Conservation (phyloP, 108 stramenopile species). For the Skeletonema grethae region DNA sequence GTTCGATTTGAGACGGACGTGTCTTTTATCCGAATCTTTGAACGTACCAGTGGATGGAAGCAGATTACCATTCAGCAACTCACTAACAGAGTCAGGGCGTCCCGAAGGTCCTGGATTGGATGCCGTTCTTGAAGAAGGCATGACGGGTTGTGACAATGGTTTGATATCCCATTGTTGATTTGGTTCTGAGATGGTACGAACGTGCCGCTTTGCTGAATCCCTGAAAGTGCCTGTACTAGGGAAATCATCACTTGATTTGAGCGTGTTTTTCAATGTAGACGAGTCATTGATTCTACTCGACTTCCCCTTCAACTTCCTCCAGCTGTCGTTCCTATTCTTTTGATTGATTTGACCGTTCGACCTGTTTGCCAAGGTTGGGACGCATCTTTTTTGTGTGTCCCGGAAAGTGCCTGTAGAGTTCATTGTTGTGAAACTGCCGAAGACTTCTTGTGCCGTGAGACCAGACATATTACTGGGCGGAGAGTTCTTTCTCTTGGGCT, state of each 20-base stretch:
- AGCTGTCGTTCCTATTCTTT: not conserved
- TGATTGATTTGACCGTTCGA: not conserved
- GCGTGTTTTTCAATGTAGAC: not conserved
- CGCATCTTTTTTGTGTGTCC: not conserved
- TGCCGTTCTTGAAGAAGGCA: not conserved
- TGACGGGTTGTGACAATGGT: not conserved
- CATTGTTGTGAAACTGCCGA: not conserved
- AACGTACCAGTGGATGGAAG: not conserved
- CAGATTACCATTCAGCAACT: no score
- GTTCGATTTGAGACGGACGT: not conserved
- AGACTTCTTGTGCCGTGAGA: not conserved
- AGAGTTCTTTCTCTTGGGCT: not conserved
- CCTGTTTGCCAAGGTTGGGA: not conserved
- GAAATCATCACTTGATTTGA: not conserved
- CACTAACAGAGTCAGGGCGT: no score
- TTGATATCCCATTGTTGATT: not conserved
- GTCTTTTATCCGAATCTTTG: not conserved
- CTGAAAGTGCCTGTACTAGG: conserved; percentile 1
- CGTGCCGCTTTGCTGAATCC: not conserved
- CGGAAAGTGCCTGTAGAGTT: not conserved
- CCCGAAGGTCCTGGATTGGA: not conserved
- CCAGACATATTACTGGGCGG: not conserved
- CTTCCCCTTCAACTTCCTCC: not conserved
- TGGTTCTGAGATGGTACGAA: not conserved
- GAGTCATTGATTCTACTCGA: not conserved